These are phyloP conservation scores for Penicillium egyptiacum DNA, from an alignment of 495 filamentous ascomycete species.

Conservation along the genomic window DNA sequence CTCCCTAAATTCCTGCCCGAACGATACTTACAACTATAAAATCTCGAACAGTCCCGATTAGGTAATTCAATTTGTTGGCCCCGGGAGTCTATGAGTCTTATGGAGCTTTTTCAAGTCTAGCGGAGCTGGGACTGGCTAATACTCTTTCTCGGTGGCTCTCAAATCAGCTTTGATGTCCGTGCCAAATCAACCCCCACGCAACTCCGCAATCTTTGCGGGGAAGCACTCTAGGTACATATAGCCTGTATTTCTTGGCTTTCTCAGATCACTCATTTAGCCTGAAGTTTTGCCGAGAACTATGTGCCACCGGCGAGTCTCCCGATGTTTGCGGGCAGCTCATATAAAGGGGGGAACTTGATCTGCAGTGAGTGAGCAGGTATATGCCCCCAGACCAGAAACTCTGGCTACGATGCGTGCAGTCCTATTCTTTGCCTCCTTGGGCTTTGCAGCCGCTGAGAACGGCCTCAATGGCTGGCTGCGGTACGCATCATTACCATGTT, in stretches of 20 bases:
- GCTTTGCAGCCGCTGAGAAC: conserved; percentile 44
- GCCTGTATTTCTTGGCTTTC: conserved; percentile 14
- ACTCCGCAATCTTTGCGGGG: conserved; percentile 21
- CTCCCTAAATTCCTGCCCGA: too few species aligned
- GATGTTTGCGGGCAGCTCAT: conserved; percentile 2
- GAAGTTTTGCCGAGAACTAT: conserved; percentile 14
- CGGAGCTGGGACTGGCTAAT: too few species aligned
- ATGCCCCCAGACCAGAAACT: background rate
- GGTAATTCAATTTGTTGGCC: too few species aligned
- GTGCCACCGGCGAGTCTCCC: conserved; percentile 4
- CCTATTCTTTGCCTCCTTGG: conserved; percentile 16
- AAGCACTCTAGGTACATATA: conserved; percentile 12
- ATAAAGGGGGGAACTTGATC: conserved; percentile 11
- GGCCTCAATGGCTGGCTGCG: conserved; percentile 65
- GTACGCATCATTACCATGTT: conserved; percentile 55
- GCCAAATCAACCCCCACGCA: conserved; percentile 16
- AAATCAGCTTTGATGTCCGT: background rate
- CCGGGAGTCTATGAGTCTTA: too few species aligned
- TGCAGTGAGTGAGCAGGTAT: background rate
- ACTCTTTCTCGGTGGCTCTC: background rate
- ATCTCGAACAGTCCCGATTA: too few species aligned
- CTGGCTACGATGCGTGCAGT: conserved; percentile 13
- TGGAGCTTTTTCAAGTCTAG: too few species aligned
- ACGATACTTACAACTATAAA: too few species aligned
- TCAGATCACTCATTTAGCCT: conserved; percentile 17